A percentile compares a stretch with the other conserved stretches of the same genome.
Evolutionary conservation across 495 filamentous ascomycete genomes (phyloP).

Genomic region (Aspergillus ostianus): DNA sequence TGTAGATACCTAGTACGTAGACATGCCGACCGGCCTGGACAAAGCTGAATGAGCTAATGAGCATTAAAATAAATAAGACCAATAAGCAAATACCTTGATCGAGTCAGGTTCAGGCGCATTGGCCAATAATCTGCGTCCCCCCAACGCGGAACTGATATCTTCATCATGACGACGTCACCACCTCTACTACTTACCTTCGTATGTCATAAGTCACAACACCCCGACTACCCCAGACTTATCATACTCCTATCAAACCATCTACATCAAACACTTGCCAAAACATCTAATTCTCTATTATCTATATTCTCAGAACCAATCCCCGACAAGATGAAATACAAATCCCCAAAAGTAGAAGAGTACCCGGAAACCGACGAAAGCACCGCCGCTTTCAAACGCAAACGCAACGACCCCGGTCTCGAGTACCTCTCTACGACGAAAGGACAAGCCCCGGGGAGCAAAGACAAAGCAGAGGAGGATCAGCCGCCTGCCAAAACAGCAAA

Average conservation of each 20-base stretch:
- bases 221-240: background rate
- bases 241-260: background rate
- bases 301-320: background rate
- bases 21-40: background rate
- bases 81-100: background rate
- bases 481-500: slow-evolving; percentile 22
- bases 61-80: background rate
- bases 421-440: background rate
- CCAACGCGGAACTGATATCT: background rate
- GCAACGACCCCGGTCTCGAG: slow-evolving; percentile 11
- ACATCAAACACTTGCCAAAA: background rate
- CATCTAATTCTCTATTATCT: background rate
- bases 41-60: background rate
- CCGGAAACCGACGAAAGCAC: slow-evolving; percentile 17
- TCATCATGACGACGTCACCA: slow-evolving; percentile 17
- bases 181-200: background rate
- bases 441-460: background rate
- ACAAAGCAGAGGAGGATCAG: slow-evolving; percentile 10
- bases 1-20: background rate
- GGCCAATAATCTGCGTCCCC: too few relatives aligned
- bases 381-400: slow-evolving; percentile 21
- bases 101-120: too few relatives aligned
- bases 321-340: slow-evolving; percentile 23
- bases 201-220: too few relatives aligned
- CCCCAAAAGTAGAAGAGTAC: slow-evolving; percentile 22